Evolutionary conservation across 495 filamentous ascomycete species (phyloP), one percentile per base, ranked within the genome.

Genomic region (Penicillium samsonianum): DNA sequence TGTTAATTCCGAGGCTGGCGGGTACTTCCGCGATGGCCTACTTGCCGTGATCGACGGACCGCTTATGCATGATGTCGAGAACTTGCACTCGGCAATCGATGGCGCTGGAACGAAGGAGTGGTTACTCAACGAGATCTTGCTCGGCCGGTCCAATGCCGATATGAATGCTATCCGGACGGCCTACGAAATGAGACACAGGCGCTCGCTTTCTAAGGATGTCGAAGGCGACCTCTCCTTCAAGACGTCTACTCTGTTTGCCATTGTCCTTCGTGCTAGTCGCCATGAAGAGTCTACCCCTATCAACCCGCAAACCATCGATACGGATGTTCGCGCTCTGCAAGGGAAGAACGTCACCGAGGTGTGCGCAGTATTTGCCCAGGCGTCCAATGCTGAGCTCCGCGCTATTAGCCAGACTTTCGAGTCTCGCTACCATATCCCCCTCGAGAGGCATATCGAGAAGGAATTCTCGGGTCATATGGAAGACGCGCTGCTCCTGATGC

Each of bases 391-490:
- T 26, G 90, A 96, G 68, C 75, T 98, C 52, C 82, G 89, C 25
- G 91, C 92, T 45, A 89, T 96, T 55, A 82, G 82, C 23, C 79
- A 86, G 37, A 79, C 80, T 4, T 97, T 93, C 70, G 71, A 83
- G 43, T 73, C 80, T 30, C 83, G 82, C 41, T 94, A 89, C 67
- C 78, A 83, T 2, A 72, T 77, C 11, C 71, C 80, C 19, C 75
- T 98, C 9, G 86, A 90, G 53, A 83, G 84, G 26, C 85, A 90
- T 50, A 81, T 97, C 41, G 79, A 82, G 50, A 87, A 81, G 74
- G 87, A 94, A 65, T 96, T 96, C 73, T 87, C 86, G 1, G 93
- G 92, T 1, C 93, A 98, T 64, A 96, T 97, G 91, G 82, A 92
- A 72, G 81, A 88, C 25, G 91, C 91, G 0, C 73, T 96, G n/a